A percentile compares a stretch with the other conserved stretches of the same genome.
Conservation (phyloP, 208 protist species). For the Leishmania mexicana region DNA sequence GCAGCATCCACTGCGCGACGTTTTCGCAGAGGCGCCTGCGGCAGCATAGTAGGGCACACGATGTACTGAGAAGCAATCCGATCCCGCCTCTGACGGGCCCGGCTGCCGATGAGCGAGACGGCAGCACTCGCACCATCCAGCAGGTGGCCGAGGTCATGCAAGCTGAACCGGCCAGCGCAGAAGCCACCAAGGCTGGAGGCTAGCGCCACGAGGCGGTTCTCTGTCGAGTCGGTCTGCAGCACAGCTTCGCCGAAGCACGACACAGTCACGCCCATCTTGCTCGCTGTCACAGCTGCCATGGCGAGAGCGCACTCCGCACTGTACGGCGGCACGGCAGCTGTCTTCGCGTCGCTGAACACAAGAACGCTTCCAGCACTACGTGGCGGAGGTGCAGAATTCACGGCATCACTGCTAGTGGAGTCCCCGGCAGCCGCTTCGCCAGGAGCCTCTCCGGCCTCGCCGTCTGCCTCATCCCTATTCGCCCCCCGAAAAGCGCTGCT, state of each 20-base stretch:
- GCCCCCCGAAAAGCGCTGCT: conserved; percentile 1
- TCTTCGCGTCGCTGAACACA: conserved; percentile 64
- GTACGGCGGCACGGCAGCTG: conserved; percentile 29
- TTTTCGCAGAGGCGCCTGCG: conserved; percentile 6
- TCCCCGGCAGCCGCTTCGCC: conserved; percentile 5
- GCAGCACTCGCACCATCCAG: conserved; percentile 29
- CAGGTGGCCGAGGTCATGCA: conserved; percentile 37
- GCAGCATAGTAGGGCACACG: conserved; percentile 53
- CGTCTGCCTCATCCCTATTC: conserved; percentile 1
- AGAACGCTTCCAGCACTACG: conserved; percentile 27
- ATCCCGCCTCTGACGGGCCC: conserved; percentile 35
- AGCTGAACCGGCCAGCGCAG: conserved; percentile 32
- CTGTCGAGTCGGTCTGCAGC: conserved; percentile 8
- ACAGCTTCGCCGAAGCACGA: conserved; percentile 59
- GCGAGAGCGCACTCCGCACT: conserved; percentile 72
- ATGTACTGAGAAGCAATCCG: conserved; percentile 69
- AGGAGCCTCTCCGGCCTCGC: not conserved
- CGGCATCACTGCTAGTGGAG: not conserved
- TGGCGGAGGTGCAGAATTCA: not conserved
- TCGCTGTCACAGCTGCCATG: conserved; percentile 40
- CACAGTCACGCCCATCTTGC: conserved; percentile 38
- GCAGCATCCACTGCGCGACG: not conserved
- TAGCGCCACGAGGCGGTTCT: conserved; percentile 40
- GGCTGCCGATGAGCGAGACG: not conserved
- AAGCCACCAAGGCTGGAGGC: conserved; percentile 45